A percentile compares a stretch with the other conserved stretches of the same genome.
Conservation (phyloP, 2,329 filamentous ascomycete species). For the Biscogniauxia mediterranea region DNA sequence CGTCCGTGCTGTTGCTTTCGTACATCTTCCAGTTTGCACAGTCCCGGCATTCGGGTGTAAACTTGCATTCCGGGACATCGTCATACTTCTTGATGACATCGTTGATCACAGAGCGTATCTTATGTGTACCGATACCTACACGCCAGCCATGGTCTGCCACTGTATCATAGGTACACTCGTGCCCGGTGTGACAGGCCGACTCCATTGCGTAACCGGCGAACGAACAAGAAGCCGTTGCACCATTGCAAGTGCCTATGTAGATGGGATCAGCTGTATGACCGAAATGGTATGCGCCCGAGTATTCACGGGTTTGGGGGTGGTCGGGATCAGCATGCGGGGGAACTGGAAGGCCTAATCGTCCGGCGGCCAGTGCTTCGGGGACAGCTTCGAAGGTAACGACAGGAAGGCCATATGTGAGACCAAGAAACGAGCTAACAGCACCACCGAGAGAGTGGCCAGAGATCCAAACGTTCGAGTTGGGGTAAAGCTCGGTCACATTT, state of each 20-base stretch:
- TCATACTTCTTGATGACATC: constrained; percentile 86
- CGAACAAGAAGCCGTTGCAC: constrained; percentile 83
- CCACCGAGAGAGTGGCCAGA: constrained; percentile 91
- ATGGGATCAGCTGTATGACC: constrained; percentile 95
- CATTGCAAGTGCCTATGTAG: constrained; percentile 91
- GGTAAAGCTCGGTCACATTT: constrained; percentile 88
- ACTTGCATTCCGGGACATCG: constrained; percentile 70
- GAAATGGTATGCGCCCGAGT: constrained; percentile 84
- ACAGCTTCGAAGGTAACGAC: constrained; percentile 93
- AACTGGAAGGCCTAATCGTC: constrained; percentile 78
- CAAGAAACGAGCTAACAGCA: constrained; percentile 82
- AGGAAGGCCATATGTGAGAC: constrained; percentile 85
- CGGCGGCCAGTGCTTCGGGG: constrained; percentile 83
- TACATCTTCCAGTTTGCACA: constrained; percentile 94
- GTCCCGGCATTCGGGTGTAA: constrained; percentile 79
- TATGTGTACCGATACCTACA: constrained; percentile 86
- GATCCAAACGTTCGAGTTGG: constrained; percentile 81
- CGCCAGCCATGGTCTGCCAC: constrained; percentile 91
- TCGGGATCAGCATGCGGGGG: constrained; percentile 75
- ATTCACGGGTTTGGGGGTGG: constrained; percentile 66
- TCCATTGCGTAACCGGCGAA: constrained; percentile 93
- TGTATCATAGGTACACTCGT: constrained; percentile 88
- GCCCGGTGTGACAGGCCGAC: constrained; percentile 85
- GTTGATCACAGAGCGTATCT: constrained; percentile 82
- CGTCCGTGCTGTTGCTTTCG: constrained; percentile 85